phyloP scores from a whole-genome alignment of 2,329 filamentous ascomycete genomes.

The Metarhizium humberi region DNA sequence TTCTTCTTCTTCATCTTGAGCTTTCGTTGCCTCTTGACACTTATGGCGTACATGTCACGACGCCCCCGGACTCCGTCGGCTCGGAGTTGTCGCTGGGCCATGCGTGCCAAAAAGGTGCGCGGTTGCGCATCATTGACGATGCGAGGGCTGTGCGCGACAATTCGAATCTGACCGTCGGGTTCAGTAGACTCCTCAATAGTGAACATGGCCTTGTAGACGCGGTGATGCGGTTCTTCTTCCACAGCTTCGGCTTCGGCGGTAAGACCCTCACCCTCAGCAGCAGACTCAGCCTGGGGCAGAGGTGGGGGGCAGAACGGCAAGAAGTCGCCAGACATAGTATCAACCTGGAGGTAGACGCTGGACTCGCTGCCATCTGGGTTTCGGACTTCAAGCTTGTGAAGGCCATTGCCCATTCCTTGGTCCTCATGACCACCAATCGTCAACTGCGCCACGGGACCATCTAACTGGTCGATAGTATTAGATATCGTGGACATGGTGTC shows the following conservation, averaged over 20 bases:
- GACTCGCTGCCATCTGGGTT: conserved; percentile 47
- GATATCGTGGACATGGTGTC: conserved; percentile 61
- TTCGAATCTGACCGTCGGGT: conserved; percentile 48
- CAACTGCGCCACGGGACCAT: conserved; percentile 46
- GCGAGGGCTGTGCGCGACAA: conserved; percentile 50
- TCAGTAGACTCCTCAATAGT: conserved; percentile 59
- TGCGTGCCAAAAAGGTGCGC: conserved; percentile 59
- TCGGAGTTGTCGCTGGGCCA: conserved; percentile 53
- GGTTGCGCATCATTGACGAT: conserved; percentile 40
- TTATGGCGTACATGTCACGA: conserved; percentile 67
- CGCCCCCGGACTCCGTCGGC: conserved; percentile 45
- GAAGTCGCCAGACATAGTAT: conserved; percentile 61
- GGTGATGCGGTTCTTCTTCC: conserved; percentile 34
- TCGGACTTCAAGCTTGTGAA: conserved; percentile 42
- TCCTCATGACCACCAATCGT: conserved; percentile 33
- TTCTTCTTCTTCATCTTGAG: conserved; percentile 99
- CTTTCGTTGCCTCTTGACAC: conserved; percentile 84
- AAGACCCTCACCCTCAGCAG: conserved; percentile 26
- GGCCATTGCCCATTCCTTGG: conserved; percentile 33
- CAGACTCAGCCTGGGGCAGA: conserved; percentile 53
- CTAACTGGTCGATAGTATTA: conserved; percentile 48
- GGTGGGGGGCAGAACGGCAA: conserved; percentile 82
- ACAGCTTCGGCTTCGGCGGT: conserved; percentile 21
- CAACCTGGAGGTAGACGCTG: conserved; percentile 56
- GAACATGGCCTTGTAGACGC: conserved; percentile 54